Conservation (phyloP, 306 rosid species). For the Casuarina cunninghamiana region DNA sequence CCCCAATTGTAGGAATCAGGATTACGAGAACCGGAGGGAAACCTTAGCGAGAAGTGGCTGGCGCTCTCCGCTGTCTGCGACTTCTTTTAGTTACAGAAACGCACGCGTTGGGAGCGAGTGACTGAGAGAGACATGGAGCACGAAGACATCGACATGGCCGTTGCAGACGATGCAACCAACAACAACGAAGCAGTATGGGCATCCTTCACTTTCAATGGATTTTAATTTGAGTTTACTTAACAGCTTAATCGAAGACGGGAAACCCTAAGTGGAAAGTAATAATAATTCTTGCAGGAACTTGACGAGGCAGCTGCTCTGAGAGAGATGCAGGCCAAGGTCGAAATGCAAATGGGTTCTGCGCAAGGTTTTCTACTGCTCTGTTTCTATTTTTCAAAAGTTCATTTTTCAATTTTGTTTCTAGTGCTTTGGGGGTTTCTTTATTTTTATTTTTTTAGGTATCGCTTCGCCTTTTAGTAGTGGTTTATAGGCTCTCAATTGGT, state of each 20-base stretch:
- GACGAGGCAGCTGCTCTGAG: constrained; percentile 70
- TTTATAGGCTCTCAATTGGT: no score
- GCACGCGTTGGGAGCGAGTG: background rate
- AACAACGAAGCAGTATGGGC: constrained; percentile 39
- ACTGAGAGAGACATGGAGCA: constrained; percentile 38
- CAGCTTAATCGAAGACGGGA: background rate
- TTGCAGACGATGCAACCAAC: constrained; percentile 23
- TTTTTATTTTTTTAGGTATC: background rate
- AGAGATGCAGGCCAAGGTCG: constrained; percentile 80
- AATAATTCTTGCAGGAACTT: constrained; percentile 40
- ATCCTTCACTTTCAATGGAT: background rate
- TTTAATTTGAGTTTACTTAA: background rate
- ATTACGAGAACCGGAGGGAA: background rate
- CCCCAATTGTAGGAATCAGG: background rate
- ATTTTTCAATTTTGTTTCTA: background rate
- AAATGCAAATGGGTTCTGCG: constrained; percentile 58
- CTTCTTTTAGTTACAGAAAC: background rate
- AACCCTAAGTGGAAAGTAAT: background rate
- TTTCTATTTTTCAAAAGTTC: background rate
- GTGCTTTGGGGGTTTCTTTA: background rate
- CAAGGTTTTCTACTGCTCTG: constrained; percentile 36
- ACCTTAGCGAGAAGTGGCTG: background rate
- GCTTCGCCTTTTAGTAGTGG: background rate
- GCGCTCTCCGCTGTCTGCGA: constrained; percentile 4
- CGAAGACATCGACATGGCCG: constrained; percentile 53